Percentiles rank a stretch among this genome's conserved stretches.
Evolutionary conservation across 225 moss, liverwort and hornwort genomes (phyloP).

Genomic region (Physcomitrium patens): DNA sequence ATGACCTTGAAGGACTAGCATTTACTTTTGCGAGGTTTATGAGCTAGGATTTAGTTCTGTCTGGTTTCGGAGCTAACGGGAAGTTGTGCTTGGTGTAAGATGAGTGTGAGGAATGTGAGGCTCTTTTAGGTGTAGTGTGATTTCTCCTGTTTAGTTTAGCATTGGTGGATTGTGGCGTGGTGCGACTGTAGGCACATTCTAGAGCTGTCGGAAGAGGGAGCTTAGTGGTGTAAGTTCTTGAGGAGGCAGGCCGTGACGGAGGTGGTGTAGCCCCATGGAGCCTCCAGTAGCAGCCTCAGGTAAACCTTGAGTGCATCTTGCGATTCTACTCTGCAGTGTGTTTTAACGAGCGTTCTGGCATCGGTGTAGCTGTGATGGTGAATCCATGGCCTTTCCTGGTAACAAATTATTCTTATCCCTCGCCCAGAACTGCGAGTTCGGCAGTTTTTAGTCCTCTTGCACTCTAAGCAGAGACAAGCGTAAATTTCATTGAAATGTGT

Average conservation of each 20-base stretch:
- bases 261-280: slow-evolving; percentile 43
- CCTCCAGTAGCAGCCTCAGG: slow-evolving; percentile 40
- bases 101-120: background rate
- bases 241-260: background rate
- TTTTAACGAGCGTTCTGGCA: background rate
- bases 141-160: too few relatives aligned
- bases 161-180: background rate
- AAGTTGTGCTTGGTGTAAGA: background rate
- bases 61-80: background rate
- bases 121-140: background rate
- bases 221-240: background rate
- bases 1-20: too few relatives aligned
- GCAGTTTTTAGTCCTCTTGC: too few relatives aligned
- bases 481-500: too few relatives aligned
- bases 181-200: background rate
- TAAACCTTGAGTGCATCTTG: background rate
- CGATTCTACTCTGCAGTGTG: background rate
- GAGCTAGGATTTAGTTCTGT: too few relatives aligned
- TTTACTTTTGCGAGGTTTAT: background rate
- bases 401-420: too few relatives aligned
- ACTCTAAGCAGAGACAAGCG: too few relatives aligned
- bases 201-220: background rate
- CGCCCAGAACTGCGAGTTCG: too few relatives aligned
- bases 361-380: too few relatives aligned
- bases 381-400: too few relatives aligned